Base-by-base conservation (phyloP, 305 asterid species). In the Solanum chacoense region DNA sequence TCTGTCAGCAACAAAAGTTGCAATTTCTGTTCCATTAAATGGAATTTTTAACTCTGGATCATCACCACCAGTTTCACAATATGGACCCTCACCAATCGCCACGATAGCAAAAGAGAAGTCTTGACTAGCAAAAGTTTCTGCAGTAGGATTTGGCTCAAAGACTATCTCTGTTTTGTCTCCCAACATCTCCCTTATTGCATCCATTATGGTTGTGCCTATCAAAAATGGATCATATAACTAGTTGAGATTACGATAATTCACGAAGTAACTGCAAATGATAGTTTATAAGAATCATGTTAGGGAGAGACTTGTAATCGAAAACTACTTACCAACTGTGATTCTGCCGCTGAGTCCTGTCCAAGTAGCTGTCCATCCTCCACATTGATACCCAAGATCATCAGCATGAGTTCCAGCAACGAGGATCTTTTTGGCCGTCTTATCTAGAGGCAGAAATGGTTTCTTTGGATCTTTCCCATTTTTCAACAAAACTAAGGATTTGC, bases 341-440 rank as follows among this genome's bases (percentile, higher is more conserved):
- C 93, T 93, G 93, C 98, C 99, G 71, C 96, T 89, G 79, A 88
- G 90, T 65, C 99, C 98, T 4, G 93, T 94, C 98, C 98, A 95
- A 40, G 98, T 95, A 34, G 79, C 36, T 16, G 99, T 96, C 99
- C 99, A 96, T 6, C 99, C 98, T 13, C 99, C 99, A 88, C 99
- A 96, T 40, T 96, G 98, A 92, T 92, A 95, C 83, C 98, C 99
- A 50, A 96, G 95, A 93, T 96, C 95, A 91, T 95, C 98, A 32
- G 98, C 98, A 92, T 96, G 99, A 79, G 85, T 90, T 89, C 98
- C 99, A 16, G 93, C 95, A 73, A 96, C 93, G 2, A 96, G 96
- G 87, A 96, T 91, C 91, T 89, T 92, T 87, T 94, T 92, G 29
- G 97, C 95, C 71, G 91, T 94, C 90, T 90, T 91, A 89, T 94